These are phyloP conservation scores for Climacium dendroides DNA, from an alignment of 225 moss, liverwort and hornwort genomes.

Conservation along the genomic window DNA sequence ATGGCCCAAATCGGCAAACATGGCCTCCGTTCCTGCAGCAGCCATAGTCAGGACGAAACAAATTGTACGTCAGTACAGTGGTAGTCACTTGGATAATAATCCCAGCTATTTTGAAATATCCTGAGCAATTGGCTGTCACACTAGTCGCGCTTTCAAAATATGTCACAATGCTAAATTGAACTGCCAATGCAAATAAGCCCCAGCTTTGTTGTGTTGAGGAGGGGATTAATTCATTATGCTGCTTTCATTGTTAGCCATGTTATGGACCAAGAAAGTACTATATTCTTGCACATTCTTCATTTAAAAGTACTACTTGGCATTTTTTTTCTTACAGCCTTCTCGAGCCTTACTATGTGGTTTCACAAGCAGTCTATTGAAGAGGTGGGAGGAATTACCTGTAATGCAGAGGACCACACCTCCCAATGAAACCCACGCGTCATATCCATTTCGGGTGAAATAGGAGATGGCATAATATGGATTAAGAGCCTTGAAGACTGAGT, in stretches of 20 bases:
- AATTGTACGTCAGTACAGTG: not conserved
- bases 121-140: not conserved
- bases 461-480: constrained; percentile 9
- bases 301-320: not conserved
- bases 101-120: not conserved
- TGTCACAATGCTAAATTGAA: not conserved
- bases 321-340: not conserved
- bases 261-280: not conserved
- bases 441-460: constrained; percentile 14
- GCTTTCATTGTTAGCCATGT: not conserved
- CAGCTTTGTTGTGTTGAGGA: not conserved
- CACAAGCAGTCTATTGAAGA: not conserved
- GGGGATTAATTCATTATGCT: not conserved
- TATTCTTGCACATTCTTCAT: not conserved
- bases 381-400: constrained; percentile 22
- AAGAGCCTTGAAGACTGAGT: constrained; percentile 34
- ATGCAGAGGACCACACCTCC: constrained; percentile 55
- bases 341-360: not conserved
- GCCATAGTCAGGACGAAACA: not conserved
- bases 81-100: not conserved
- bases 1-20: constrained; percentile 45
- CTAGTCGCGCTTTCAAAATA: not conserved
- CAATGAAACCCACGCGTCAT: constrained; percentile 29
- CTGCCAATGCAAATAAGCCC: not conserved
- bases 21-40: constrained; percentile 30